Evolutionary conservation across 306 rosid genomes (phyloP).

Genomic region (Cucumis melo): DNA sequence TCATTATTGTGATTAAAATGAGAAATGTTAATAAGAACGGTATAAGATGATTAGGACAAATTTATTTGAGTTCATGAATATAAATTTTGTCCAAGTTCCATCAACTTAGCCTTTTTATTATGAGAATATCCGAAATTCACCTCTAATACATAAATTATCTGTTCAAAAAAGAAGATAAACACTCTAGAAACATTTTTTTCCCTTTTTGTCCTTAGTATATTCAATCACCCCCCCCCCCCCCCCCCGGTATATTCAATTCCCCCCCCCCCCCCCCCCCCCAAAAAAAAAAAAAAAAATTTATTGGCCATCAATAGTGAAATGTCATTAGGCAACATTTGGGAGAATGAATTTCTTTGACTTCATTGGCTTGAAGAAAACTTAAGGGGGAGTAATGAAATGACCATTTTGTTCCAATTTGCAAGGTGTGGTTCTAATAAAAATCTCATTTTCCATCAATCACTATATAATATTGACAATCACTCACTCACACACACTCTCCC

Average conservation of each 20-base stretch:
- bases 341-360: neutral
- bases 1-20: no score
- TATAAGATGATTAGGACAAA: neutral
- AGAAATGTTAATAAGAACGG: no score
- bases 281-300: neutral
- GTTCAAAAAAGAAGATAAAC: no score
- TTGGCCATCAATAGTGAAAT: neutral
- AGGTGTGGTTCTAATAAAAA: neutral
- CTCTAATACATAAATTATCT: neutral
- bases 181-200: no score
- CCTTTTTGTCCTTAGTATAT: no score
- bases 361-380: neutral
- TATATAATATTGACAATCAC: neutral
- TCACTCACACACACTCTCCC: neutral
- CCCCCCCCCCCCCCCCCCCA: no score
- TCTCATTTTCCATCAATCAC: neutral
- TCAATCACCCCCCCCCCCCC: no score
- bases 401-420: neutral
- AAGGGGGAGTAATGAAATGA: neutral
- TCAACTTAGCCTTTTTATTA: neutral
- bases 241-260: no score
- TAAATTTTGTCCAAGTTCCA: neutral
- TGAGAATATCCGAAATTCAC: no score
- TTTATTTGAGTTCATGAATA: neutral
- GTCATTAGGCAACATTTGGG: neutral